phyloP scores from a whole-genome alignment of 768 basidiomycete genomes.

The Erythrobasidium yunnanense region DNA sequence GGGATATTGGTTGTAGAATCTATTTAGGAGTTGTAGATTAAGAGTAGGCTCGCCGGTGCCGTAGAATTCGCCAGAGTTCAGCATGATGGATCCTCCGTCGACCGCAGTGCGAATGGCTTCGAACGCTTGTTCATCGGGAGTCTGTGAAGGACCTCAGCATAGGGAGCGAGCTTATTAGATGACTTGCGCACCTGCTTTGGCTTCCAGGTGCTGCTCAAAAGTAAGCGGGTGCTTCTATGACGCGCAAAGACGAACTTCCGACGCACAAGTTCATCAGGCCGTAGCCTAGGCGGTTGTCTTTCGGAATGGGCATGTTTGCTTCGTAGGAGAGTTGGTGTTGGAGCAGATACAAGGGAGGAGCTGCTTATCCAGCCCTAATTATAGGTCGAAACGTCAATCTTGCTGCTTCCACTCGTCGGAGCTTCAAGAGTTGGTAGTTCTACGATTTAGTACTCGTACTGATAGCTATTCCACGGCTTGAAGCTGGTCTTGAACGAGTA shows the following conservation, averaged over 20 bases:
- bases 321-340: neutral
- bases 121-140: slow-evolving; percentile 53
- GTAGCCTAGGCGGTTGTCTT: slow-evolving; percentile 10
- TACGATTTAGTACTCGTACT: no score
- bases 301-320: slow-evolving; percentile 22
- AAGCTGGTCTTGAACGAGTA: no score
- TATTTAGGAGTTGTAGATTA: slow-evolving; percentile 48
- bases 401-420: no score
- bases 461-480: no score
- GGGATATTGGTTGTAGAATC: slow-evolving; percentile 49
- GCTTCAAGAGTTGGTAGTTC: no score
- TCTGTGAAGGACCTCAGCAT: slow-evolving; percentile 11
- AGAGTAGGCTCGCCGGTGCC: slow-evolving; percentile 43
- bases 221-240: neutral
- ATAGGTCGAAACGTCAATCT: no score
- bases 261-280: slow-evolving; percentile 28
- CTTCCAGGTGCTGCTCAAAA: slow-evolving; percentile 6
- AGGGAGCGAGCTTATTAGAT: neutral
- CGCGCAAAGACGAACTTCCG: no score
- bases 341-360: no score
- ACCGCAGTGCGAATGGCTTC: slow-evolving; percentile 50
- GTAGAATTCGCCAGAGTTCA: slow-evolving; percentile 55
- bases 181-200: neutral
- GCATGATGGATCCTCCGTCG: slow-evolving; percentile 38
- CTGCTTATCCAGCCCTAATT: no score